Conservation (phyloP, 768 basidiomycete genomes). For the Suillus clintonianus region DNA sequence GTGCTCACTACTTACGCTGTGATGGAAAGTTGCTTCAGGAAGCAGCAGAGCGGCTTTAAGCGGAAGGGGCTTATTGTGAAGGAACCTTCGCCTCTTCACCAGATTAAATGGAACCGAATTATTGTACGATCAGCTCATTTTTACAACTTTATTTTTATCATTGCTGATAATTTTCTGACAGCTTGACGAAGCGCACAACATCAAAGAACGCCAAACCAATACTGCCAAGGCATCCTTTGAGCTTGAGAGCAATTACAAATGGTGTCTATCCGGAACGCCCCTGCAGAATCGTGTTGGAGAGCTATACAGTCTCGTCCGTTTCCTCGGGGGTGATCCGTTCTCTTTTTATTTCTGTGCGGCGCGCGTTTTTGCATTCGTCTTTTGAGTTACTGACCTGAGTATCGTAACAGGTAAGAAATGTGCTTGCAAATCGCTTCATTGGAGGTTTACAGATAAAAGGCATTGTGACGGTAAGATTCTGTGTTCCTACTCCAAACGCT, state of each 20-base stretch:
- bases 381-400: conserved; percentile 1
- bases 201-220: conserved; percentile 93
- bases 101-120: conserved; percentile 81
- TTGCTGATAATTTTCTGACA: conserved; percentile 25
- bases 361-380: not conserved
- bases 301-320: conserved; percentile 90
- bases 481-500: not conserved
- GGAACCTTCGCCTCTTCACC: conserved; percentile 85
- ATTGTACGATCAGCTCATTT: conserved; percentile 48
- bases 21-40: conserved; percentile 88
- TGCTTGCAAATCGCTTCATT: conserved; percentile 93
- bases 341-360: conserved; percentile 86
- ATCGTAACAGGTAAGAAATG: conserved; percentile 73
- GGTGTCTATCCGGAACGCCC: conserved; percentile 97
- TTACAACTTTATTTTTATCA: conserved; percentile 1
- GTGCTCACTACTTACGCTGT: conserved; percentile 88
- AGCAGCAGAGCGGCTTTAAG: conserved; percentile 92
- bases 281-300: conserved; percentile 99
- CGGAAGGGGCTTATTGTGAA: conserved; percentile 81
- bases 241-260: conserved; percentile 74
- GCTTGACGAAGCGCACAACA: conserved; percentile 97
- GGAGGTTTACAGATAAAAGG: conserved; percentile 85
- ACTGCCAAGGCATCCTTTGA: conserved; percentile 98
- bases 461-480: conserved; percentile 71
- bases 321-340: conserved; percentile 92